Conservation (phyloP, 1,284 basidiomycete species). For the Phlebopus sp. region DNA sequence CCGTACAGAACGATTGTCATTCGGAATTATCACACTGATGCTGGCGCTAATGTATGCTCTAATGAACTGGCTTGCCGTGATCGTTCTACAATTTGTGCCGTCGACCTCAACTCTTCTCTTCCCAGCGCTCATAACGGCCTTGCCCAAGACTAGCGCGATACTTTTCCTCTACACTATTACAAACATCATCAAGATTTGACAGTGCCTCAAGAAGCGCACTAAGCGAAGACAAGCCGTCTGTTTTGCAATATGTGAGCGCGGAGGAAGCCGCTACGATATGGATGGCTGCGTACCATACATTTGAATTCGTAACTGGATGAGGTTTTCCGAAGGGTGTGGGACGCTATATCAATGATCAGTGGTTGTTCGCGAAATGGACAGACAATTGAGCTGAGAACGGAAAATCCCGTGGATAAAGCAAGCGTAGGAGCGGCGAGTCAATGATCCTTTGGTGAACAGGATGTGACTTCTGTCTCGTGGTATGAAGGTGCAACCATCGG, state of each 20-base stretch:
- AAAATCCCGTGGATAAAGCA: constrained; percentile 10
- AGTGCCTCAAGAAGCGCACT: constrained; percentile 75
- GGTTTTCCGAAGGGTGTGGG: constrained; percentile 95
- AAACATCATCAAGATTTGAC: constrained; percentile 71
- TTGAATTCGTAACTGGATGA: constrained; percentile 94
- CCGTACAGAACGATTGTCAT: not conserved
- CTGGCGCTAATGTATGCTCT: constrained; percentile 1
- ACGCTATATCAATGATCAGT: constrained; percentile 48
- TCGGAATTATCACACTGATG: constrained; percentile 1
- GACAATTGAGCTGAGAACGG: constrained; percentile 1
- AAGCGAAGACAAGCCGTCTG: constrained; percentile 79
- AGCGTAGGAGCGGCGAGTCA: not conserved
- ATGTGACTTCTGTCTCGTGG: too few relatives aligned
- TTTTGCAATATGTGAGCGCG: constrained; percentile 8
- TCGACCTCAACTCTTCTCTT: constrained; percentile 52
- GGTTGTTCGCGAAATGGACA: not conserved
- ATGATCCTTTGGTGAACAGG: not conserved
- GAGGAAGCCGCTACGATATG: not conserved
- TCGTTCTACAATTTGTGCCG: not conserved
- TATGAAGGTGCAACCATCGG: not conserved
- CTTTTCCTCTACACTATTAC: constrained; percentile 61
- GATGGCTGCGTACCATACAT: constrained; percentile 84
- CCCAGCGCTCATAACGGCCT: constrained; percentile 61
- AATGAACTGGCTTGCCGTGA: not conserved
- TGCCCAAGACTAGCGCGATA: constrained; percentile 59